Base-by-base conservation (phyloP, 331 rosid species). In the Acacia pycnantha region DNA sequence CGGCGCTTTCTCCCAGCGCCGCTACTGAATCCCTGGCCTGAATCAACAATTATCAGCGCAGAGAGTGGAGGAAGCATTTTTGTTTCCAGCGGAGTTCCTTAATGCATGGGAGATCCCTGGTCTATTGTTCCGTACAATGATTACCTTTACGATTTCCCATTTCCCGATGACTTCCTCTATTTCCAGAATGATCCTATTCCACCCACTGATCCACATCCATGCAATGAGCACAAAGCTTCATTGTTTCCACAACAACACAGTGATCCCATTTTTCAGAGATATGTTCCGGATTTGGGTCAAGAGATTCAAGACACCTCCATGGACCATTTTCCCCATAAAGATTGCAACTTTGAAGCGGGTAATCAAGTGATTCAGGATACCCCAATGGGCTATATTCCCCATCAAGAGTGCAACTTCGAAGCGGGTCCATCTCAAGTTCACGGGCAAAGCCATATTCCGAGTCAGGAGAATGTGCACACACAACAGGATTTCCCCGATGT, bases 41-140 rank as follows among this genome's bases (percentile, higher is more conserved):
- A 24, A 43, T 8, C n/a, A 24, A 22, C 56, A 14, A 13, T 2
- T 59, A 26, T 50, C 19, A 43, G 53, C 11, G 73, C 47, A 67
- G 48, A 67, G 73, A 67, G 48, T 33, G 31, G 33, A 43, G 53
- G 16, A 70, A 70, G 13, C 37, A 14, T 44, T 70, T 44, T 24
- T 24, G 76, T 70, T 70, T 65, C 71, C 71, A 16, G n/a, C 9
- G 44, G 21, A 12, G 35, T 21, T 8, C 47, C 27, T 1, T 18
- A 8, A 59, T 37, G 67, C 74, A 85, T 89, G 77, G 77, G 26
- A 35, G 77, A 73, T 48, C 62, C 77, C 43, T 27, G 62, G 44
- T 83, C 70, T 11, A 43, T 47, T 53, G 82, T 86, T 70, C 83
- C 88, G 0, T 79, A 66, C 51, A 48, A 48, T 70, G 89, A 88